Evolutionary conservation across 371 early-diverging fungal species (phyloP).

Genomic region (Rhizopus arrhizus): DNA sequence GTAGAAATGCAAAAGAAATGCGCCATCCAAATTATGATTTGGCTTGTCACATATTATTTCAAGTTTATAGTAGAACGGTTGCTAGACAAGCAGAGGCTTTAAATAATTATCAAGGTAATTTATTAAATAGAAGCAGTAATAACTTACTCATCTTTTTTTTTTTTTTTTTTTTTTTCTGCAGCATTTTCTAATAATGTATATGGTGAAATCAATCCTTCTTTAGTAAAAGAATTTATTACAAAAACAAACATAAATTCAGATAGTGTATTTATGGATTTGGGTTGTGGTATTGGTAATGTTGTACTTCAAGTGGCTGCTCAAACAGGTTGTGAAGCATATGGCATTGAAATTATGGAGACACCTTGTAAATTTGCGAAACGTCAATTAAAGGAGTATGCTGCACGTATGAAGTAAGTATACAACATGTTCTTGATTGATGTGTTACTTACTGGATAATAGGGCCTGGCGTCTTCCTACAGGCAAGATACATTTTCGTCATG

Average conservation of each 20-base stretch:
- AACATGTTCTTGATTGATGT: no score
- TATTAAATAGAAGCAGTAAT: background rate
- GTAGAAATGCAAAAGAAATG: constrained; percentile 43
- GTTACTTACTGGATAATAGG: constrained; percentile 21
- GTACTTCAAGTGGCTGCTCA: constrained; percentile 93
- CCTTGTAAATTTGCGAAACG: constrained; percentile 80
- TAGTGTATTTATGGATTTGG: constrained; percentile 89
- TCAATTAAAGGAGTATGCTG: constrained; percentile 82
- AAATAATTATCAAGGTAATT: constrained; percentile 76
- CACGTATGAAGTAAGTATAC: constrained; percentile 70
- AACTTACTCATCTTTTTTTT: background rate
- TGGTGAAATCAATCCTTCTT: constrained; percentile 88
- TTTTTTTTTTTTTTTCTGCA: constrained; percentile 13
- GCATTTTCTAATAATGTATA: constrained; percentile 95
- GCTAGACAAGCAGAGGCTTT: constrained; percentile 81
- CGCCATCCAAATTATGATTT: constrained; percentile 66
- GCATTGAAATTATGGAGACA: constrained; percentile 92
- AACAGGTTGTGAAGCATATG: constrained; percentile 80
- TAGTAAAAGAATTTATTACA: constrained; percentile 84
- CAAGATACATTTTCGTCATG: constrained; percentile 68
- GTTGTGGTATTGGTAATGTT: constrained; percentile 95
- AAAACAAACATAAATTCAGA: constrained; percentile 66
- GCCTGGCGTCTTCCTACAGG: constrained; percentile 70
- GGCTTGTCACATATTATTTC: constrained; percentile 83
- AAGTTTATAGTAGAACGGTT: constrained; percentile 87